Percentiles rank a stretch among this genome's conserved stretches.
These are phyloP conservation scores for Prunus kanzakura DNA, from an alignment of 306 rosid species.

Conservation along the genomic window DNA sequence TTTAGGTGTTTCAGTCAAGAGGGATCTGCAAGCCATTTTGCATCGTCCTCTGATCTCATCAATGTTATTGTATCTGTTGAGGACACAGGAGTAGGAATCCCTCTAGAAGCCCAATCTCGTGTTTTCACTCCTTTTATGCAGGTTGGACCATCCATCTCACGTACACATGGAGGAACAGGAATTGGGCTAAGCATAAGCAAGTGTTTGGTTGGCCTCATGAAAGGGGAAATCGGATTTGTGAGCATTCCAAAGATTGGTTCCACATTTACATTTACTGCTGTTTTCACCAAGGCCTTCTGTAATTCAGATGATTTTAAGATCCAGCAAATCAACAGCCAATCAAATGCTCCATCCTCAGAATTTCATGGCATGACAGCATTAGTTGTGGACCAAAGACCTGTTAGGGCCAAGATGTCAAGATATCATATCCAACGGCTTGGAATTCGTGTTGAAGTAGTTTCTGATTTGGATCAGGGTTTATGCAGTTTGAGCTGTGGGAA, in stretches of 20 bases:
- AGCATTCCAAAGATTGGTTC: constrained; percentile 84
- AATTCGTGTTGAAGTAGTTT: constrained; percentile 59
- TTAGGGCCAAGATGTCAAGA: constrained; percentile 76
- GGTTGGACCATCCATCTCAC: constrained; percentile 82
- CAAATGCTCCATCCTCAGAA: constrained; percentile 55
- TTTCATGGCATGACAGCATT: constrained; percentile 76
- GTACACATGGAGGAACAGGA: constrained; percentile 96
- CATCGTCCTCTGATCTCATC: constrained; percentile 52
- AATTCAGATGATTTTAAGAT: constrained; percentile 42
- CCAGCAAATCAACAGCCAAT: constrained; percentile 54
- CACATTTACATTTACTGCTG: constrained; percentile 89
- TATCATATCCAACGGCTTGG: constrained; percentile 91
- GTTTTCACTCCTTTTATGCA: constrained; percentile 98
- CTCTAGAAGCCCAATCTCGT: constrained; percentile 62
- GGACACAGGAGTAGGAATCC: constrained; percentile 98
- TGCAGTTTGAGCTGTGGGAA: constrained; percentile 42
- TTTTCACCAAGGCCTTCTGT: constrained; percentile 51
- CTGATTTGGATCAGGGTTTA: constrained; percentile 64
- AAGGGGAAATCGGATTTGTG: constrained; percentile 88
- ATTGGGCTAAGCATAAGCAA: constrained; percentile 97
- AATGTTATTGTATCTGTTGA: constrained; percentile 87
- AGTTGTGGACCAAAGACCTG: constrained; percentile 68
- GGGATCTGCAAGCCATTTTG: constrained; percentile 44
- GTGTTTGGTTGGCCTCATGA: constrained; percentile 94
- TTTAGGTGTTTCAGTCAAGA: constrained; percentile 58